These are phyloP conservation scores for Talaromyces rugulosus DNA, from an alignment of 2,329 filamentous ascomycete genomes.

Conservation along the genomic window DNA sequence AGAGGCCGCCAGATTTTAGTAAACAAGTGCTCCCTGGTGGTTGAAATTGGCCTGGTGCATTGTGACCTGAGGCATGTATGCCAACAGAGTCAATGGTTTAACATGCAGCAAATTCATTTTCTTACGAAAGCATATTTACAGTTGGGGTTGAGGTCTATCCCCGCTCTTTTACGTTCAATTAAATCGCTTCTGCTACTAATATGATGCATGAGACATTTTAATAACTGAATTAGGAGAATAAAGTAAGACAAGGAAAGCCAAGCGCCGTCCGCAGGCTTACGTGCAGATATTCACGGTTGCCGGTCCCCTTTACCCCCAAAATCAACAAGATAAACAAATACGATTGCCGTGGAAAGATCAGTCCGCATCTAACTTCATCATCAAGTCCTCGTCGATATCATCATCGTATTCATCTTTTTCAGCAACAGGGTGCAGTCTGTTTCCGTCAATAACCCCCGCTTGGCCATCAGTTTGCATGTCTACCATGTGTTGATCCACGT, in stretches of 20 bases:
- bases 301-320: neutral
- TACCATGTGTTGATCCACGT: constrained; percentile 63
- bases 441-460: neutral
- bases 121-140: too few relatives aligned
- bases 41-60: too few relatives aligned
- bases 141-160: too few relatives aligned
- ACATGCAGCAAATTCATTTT: too few relatives aligned
- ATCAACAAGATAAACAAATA: neutral
- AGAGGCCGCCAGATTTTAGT: too few relatives aligned
- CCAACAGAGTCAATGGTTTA: too few relatives aligned
- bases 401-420: constrained; percentile 41
- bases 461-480: constrained; percentile 26
- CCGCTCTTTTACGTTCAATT: too few relatives aligned
- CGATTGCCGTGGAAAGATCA: neutral
- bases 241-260: neutral
- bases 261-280: neutral
- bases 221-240: neutral
- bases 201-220: neutral
- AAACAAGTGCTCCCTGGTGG: too few relatives aligned
- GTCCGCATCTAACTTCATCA: constrained; percentile 36
- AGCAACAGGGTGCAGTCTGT: constrained; percentile 14
- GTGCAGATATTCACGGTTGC: neutral
- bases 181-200: neutral
- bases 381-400: constrained; percentile 40
- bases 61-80: too few relatives aligned